These are phyloP conservation scores for Fusarium sp. DNA, from an alignment of 2,329 filamentous ascomycete genomes.

Conservation along the genomic window DNA sequence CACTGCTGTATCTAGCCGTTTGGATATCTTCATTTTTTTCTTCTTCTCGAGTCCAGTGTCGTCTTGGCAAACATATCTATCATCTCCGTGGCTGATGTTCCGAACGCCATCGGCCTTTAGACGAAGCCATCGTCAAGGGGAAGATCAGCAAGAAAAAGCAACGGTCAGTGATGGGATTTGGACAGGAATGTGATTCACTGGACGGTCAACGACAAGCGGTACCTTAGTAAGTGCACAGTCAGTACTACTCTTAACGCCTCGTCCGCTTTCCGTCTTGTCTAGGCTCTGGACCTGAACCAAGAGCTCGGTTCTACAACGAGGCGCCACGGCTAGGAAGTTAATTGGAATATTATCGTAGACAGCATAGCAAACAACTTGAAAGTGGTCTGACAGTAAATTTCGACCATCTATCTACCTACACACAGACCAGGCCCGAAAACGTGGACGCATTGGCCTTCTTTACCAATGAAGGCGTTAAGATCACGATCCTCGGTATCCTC, in stretches of 20 bases:
- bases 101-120: conserved; percentile 33
- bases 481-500: background rate
- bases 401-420: background rate
- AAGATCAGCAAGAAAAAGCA: conserved; percentile 8
- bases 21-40: background rate
- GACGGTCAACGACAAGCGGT: conserved; percentile 13
- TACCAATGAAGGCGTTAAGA: background rate
- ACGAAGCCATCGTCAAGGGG: conserved; percentile 20
- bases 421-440: conserved; percentile 19
- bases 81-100: conserved; percentile 19
- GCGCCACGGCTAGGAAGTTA: conserved; percentile 15
- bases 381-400: conserved; percentile 7
- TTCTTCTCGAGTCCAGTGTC: background rate
- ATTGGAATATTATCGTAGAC: conserved; percentile 14
- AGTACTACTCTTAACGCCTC: background rate
- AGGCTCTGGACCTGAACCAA: conserved; percentile 21
- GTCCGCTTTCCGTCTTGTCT: conserved; percentile 20
- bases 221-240: background rate
- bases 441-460: conserved; percentile 23
- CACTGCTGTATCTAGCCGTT: background rate
- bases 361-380: background rate
- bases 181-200: conserved; percentile 32
- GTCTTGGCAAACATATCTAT: background rate
- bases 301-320: conserved; percentile 19
- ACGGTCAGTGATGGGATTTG: conserved; percentile 13